Conservation (phyloP, 176 grass and related monocot species). For the Paspalum notatum region DNA sequence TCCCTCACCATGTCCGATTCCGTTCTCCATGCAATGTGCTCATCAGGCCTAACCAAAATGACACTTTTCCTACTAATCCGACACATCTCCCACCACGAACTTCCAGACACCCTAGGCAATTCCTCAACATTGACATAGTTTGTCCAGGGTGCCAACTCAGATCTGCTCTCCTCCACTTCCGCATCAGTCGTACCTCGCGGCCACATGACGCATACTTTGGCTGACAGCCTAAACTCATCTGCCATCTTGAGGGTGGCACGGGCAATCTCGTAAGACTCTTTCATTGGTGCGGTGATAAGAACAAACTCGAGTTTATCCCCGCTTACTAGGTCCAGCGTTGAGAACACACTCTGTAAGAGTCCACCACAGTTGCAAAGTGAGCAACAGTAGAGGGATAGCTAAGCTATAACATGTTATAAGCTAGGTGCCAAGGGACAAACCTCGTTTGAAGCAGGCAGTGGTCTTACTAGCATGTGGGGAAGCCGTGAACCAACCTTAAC, state of each 20-base stretch:
- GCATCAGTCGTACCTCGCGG: constrained; percentile 49
- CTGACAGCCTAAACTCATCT: constrained; percentile 55
- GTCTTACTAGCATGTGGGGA: constrained; percentile 76
- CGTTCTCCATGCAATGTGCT: constrained; percentile 81
- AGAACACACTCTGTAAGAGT: constrained; percentile 53
- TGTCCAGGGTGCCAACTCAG: constrained; percentile 58
- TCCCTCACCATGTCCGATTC: constrained; percentile 52
- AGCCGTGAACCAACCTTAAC: constrained; percentile 65
- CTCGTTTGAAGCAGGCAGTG: constrained; percentile 49
- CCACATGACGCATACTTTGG: constrained; percentile 85
- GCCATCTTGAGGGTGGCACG: constrained; percentile 51
- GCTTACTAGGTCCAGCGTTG: constrained; percentile 79
- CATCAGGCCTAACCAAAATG: constrained; percentile 87
- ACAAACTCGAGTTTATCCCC: constrained; percentile 76
- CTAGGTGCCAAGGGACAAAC: constrained; percentile 40
- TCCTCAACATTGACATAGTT: constrained; percentile 72
- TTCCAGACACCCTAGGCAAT: constrained; percentile 32
- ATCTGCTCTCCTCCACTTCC: constrained; percentile 38
- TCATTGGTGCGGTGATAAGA: constrained; percentile 72
- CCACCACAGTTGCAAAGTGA: neutral
- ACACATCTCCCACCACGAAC: constrained; percentile 88
- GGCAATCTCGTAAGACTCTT: constrained; percentile 74
- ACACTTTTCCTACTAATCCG: constrained; percentile 52
- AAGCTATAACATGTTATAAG: neutral
- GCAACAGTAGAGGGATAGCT: neutral